Evolutionary conservation across 768 basidiomycete species (phyloP), one percentile per base, ranked within the genome.

Genomic region (Neoboletus brunneissimus): DNA sequence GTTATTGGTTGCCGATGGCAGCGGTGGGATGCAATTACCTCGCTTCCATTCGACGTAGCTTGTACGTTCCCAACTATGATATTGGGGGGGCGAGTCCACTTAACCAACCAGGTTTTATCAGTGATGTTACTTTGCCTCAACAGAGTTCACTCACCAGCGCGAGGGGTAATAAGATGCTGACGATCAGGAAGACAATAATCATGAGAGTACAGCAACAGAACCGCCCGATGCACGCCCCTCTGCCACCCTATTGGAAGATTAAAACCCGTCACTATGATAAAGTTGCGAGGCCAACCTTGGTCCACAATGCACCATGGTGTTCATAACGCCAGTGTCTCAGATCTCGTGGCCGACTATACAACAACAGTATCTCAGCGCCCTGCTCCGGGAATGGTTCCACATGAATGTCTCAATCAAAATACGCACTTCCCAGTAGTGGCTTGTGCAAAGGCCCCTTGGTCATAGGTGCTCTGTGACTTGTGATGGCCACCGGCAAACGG

Each of bases 81-180:
- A 57, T 83, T 79, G 1, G 91, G 91, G 23, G 91, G 91, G 31
- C 84, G 81, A 48, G 88, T 79, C 87, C 87, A 94, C 91, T 93
- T 47, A 48, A 49, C 15, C 45, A 52, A 22, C 12, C 49, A 57
- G 23, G 32, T 11, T 31, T 22, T n/a, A 41, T 66, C 1, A 59
- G 53, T 49, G 16, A 44, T 9, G 27, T 25, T 32, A n/a, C 10
- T 9, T 38, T 35, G 47, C 31, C 51, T 55, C 53, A 20, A 45
- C 48, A 34, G 29, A 46, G 27, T 49, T 20, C 29, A 53, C 83
- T 68, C 64, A 92, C 91, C 74, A 92, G 64, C 15, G 81, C 81
- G 44, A 94, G 76, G 0, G 86, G 72, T 29, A 92, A 76, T 13
- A 87, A 58, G 51, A 91, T 83, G 73, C 83, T 80, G 52, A 88